These are phyloP conservation scores for Beta corolliflora DNA, from an alignment of 179 eudicot genomes.

Conservation along the genomic window DNA sequence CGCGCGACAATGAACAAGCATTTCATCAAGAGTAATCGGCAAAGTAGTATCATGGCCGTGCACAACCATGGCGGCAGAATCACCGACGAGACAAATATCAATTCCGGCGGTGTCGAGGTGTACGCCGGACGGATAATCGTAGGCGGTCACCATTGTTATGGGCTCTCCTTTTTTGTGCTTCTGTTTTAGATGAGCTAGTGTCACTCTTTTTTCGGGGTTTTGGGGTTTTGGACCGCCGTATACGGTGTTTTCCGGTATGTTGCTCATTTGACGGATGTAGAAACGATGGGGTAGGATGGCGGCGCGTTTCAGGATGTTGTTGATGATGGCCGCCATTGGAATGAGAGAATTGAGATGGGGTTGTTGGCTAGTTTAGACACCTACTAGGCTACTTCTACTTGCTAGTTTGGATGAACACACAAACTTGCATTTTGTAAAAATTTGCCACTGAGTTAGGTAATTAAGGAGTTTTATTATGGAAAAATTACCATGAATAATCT, in stretches of 20 bases:
- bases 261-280: conserved; percentile 46
- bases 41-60: conserved; percentile 89
- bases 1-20: conserved; percentile 89
- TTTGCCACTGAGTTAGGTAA: no score
- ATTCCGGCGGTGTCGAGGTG: conserved; percentile 86
- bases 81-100: conserved; percentile 84
- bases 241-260: conserved; percentile 82
- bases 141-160: conserved; percentile 88
- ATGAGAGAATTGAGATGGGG: background rate
- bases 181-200: conserved; percentile 59
- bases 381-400: no score
- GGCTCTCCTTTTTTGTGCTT: conserved; percentile 66
- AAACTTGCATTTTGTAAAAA: no score
- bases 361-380: background rate
- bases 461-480: no score
- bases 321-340: conserved; percentile 19
- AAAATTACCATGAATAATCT: no score
- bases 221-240: conserved; percentile 93
- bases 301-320: conserved; percentile 4
- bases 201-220: conserved; percentile 57
- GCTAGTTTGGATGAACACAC: no score
- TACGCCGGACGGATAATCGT: conserved; percentile 91
- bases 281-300: background rate
- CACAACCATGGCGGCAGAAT: conserved; percentile 93
- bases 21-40: conserved; percentile 78